These are phyloP conservation scores for Rhodocollybia butyracea DNA, from an alignment of 768 basidiomycete genomes.

Conservation along the genomic window DNA sequence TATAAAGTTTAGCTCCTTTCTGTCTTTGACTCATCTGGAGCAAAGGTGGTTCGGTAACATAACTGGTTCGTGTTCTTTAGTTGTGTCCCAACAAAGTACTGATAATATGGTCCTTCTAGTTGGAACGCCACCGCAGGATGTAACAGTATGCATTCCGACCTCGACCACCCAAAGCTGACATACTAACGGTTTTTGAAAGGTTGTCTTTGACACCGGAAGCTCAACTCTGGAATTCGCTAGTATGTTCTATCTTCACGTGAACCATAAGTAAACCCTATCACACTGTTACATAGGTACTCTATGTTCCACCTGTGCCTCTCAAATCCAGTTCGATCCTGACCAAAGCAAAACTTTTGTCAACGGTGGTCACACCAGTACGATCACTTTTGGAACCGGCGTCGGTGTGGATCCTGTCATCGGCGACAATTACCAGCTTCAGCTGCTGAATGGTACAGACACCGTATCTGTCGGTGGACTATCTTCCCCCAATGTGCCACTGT, in stretches of 20 bases:
- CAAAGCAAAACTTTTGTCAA: constrained; percentile 52
- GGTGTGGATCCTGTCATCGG: constrained; percentile 53
- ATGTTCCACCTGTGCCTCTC: constrained; percentile 40
- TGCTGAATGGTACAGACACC: constrained; percentile 45
- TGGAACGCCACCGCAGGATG: constrained; percentile 50
- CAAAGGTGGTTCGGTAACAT: constrained; percentile 52
- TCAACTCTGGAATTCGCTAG: constrained; percentile 46
- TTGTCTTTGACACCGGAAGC: constrained; percentile 60
- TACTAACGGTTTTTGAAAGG: constrained; percentile 20
- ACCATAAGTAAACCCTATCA: not conserved
- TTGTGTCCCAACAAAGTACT: constrained; percentile 1
- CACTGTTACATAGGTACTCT: constrained; percentile 33
- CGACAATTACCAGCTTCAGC: constrained; percentile 41
- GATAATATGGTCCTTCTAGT: constrained; percentile 23
- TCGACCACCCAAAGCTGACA: too few species aligned
- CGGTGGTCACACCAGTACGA: constrained; percentile 34
- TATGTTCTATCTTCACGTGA: constrained; percentile 18
- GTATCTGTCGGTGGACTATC: constrained; percentile 45
- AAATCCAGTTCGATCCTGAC: constrained; percentile 43
- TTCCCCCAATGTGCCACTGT: constrained; percentile 35
- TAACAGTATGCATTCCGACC: constrained; percentile 27
- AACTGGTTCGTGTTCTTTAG: constrained; percentile 27
- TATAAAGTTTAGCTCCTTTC: not conserved
- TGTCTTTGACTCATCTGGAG: not conserved
- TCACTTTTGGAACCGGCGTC: constrained; percentile 53